Percentiles rank a stretch among this genome's conserved stretches.
phyloP scores from a whole-genome alignment of 495 filamentous ascomycete species.

The Neurospora hispaniola region DNA sequence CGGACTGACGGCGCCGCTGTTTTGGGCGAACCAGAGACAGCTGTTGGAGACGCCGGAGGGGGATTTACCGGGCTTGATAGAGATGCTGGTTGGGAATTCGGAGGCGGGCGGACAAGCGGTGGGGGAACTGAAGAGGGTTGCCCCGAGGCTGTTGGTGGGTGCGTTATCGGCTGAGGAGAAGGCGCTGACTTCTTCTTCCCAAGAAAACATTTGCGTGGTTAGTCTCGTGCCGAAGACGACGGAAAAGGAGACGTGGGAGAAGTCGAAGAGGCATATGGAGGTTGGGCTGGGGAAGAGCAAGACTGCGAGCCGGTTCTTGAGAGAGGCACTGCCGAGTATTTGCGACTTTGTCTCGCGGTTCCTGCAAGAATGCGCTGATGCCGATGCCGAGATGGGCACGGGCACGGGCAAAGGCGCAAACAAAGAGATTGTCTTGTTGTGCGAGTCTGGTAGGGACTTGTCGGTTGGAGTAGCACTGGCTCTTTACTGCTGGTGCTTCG shows the following conservation, averaged over 20 bases:
- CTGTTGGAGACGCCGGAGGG: constrained; percentile 51
- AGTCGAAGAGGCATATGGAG: constrained; percentile 37
- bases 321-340: constrained; percentile 50
- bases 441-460: constrained; percentile 32
- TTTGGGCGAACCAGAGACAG: constrained; percentile 56
- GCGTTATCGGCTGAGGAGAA: constrained; percentile 12
- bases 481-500: constrained; percentile 31
- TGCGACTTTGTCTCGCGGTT: constrained; percentile 33
- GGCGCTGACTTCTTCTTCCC: background rate
- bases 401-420: background rate
- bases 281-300: constrained; percentile 58
- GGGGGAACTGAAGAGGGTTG: constrained; percentile 25
- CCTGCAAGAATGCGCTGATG: constrained; percentile 5
- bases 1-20: constrained; percentile 62
- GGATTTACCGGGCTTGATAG: constrained; percentile 55
- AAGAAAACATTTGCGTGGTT: constrained; percentile 12
- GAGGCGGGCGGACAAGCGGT: constrained; percentile 6
- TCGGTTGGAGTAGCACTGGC: constrained; percentile 41
- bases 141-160: constrained; percentile 24
- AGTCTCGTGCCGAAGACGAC: constrained; percentile 25
- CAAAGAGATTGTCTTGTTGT: constrained; percentile 26
- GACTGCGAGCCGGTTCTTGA: constrained; percentile 62
- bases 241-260: constrained; percentile 22
- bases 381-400: background rate
- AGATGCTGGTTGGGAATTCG: constrained; percentile 32